A percentile compares a stretch with the other conserved stretches of the same genome.
Conservation (phyloP, 352 stramenopile genomes). For the Pythium periplocum region DNA sequence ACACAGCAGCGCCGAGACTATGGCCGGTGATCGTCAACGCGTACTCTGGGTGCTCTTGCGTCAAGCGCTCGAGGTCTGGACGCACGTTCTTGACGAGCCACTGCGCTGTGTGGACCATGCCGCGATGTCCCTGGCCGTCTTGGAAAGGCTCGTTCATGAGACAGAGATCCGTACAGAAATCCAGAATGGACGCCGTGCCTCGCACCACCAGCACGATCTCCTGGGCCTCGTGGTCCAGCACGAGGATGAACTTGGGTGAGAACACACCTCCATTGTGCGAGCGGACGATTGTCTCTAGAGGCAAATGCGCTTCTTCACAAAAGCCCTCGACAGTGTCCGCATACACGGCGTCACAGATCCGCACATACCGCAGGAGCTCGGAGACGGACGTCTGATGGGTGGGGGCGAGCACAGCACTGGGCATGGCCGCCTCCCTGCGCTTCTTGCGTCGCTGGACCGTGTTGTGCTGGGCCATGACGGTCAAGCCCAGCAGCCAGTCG, state of each 20-base stretch:
- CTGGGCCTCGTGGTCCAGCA: conserved; percentile 43
- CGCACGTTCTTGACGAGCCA: conserved; percentile 62
- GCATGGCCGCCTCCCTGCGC: background rate
- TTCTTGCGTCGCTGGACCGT: conserved; percentile 27
- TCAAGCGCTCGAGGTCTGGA: conserved; percentile 39
- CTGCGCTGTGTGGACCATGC: conserved; percentile 69
- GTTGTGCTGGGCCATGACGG: conserved; percentile 69
- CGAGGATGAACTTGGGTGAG: conserved; percentile 68
- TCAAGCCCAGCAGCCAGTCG: conserved; percentile 80
- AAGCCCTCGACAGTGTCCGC: conserved; percentile 46
- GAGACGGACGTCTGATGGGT: conserved; percentile 13
- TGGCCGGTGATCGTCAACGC: conserved; percentile 58
- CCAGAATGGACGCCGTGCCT: conserved; percentile 66
- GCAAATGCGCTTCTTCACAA: conserved; percentile 43
- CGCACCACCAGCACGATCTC: conserved; percentile 64
- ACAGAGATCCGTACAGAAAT: conserved; percentile 81
- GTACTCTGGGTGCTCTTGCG: conserved; percentile 44
- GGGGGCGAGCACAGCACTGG: no score
- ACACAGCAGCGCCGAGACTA: conserved; percentile 63
- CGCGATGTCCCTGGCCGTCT: conserved; percentile 65
- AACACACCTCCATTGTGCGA: conserved; percentile 63
- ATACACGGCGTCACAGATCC: conserved; percentile 66
- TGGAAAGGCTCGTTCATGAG: conserved; percentile 72
- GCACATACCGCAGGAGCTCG: conserved; percentile 45
- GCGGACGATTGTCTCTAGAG: conserved; percentile 31